Percentiles rank a stretch among this genome's conserved stretches.
These are phyloP conservation scores for Chrysoporthe puriensis DNA, from an alignment of 2,329 filamentous ascomycete species.

Conservation along the genomic window DNA sequence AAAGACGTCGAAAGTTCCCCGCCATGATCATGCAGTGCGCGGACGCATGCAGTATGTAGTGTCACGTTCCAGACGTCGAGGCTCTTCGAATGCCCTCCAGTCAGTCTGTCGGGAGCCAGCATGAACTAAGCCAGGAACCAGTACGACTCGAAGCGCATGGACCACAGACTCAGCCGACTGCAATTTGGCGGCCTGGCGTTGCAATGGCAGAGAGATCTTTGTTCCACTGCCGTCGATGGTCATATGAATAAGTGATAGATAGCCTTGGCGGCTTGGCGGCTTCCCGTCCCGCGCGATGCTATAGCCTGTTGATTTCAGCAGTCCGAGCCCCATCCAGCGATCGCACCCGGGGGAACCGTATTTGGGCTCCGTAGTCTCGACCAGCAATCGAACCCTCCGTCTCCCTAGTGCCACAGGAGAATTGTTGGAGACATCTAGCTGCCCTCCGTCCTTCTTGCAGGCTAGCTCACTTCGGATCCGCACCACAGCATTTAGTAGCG, in stretches of 20 bases:
- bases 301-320: conserved; percentile 1
- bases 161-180: neutral
- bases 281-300: neutral
- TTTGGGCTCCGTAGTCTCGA: neutral
- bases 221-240: neutral
- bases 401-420: neutral
- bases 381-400: neutral
- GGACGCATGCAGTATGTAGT: conserved; percentile 5
- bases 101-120: neutral
- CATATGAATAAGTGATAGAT: neutral
- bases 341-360: neutral
- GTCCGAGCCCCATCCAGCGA: neutral
- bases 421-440: neutral
- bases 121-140: neutral
- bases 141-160: too few relatives aligned
- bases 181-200: neutral
- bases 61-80: conserved; percentile 1
- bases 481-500: too few relatives aligned
- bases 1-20: neutral
- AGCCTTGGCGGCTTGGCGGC: neutral
- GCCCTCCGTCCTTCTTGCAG: neutral
- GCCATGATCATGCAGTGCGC: neutral
- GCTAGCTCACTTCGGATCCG: too few relatives aligned
- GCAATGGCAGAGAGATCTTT: neutral
- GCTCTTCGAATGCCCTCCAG: neutral